Evolutionary conservation across 768 basidiomycete species (phyloP), one percentile per base, ranked within the genome.

Genomic region (Tricholomella constricta): DNA sequence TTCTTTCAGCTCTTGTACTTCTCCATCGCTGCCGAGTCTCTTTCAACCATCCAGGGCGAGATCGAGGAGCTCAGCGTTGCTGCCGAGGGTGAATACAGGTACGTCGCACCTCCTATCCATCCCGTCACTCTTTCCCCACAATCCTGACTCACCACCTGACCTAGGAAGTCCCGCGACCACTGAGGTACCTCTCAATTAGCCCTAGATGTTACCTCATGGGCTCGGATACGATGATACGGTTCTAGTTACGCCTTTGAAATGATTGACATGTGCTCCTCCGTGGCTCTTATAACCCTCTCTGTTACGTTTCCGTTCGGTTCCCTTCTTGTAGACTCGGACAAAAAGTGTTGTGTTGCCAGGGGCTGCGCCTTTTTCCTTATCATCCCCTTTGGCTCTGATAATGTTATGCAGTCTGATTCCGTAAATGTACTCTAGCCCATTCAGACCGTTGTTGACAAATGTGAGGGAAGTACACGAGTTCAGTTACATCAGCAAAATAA

Each of bases 11-110:
- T 93, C 19, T 63, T 85, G 51, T 94, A 79, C 78, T 86, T 88
- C 69, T 79, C 86, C 19, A 64, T 81, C 38, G 88, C 89, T 3
- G 91, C 91, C 1, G 93, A 95, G 65, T 79, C 90, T 0, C 80
- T 95, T 36, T 84, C 82, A n/a, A 75, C 80, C 40, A 81, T 91
- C 41, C 92, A 95, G 68, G 91, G 90, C 44, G 93, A 97, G 69
- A 89, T 98, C 43, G 95, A 97, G 59, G 94, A 98, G 61, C 79
- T 96, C 59, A 88, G 86, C 54, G 88, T 94, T 29, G 91, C 92
- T 41, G 94, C 95, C 0, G 95, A 98, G 71, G 92, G 91, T 52
- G 92, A 95, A 67, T 98, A 96, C 77, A 89, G 95, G 87, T 92
- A 57, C 58, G 59, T n/a, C 15, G 8, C 7, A 41, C 26, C 22